Evolutionary conservation across 495 filamentous ascomycete genomes (phyloP), one percentile per base, ranked within the genome.

Genomic region (Aspergillus hancockii): DNA sequence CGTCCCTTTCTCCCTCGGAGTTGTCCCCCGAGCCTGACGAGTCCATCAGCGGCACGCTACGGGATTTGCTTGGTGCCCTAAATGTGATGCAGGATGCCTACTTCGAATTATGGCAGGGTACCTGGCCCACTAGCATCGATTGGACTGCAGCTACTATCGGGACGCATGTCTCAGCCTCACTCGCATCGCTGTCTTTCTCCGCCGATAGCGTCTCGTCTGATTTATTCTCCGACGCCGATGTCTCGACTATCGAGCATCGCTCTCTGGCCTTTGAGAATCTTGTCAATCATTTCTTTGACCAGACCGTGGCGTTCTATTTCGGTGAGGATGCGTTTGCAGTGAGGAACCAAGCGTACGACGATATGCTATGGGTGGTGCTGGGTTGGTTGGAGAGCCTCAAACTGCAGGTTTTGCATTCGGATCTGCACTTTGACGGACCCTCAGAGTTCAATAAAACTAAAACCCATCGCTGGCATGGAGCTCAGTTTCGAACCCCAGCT

Each of bases 361-460:
- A 98, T 69, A 97, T 97, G 81, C 82, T 97, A 21, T 98, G 94
- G 94, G 92, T 98, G 12, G 93, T 96, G 1, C 78, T 98, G 46
- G 90, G 88, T 54, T 98, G 93, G 93, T 79, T 97, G 58, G 90
- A 95, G 68, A 83, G 81, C 49, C 85, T 91, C 64, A 86, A 91
- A 63, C 90, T 94, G 67, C 83, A 92, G 47, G 70, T 86, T 34
- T 63, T 81, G 36, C 88, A 92, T 64, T 92, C 92, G 52, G 72
- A 83, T 41, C 73, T 93, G 28, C 78, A 85, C 52, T 78, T 75
- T 55, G 54, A 60, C 45, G n/a, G 53, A 49, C 36, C 47, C 6
- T 49, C 41, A n/a, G 49, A 32, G 4, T 58, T 66, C 3, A 66
- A 60, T 21, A 22, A 31, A 8, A 59, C 61, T 3, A 54, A 59